Conservation (phyloP, 1,284 basidiomycete species). For the Pholiota adiposa region DNA sequence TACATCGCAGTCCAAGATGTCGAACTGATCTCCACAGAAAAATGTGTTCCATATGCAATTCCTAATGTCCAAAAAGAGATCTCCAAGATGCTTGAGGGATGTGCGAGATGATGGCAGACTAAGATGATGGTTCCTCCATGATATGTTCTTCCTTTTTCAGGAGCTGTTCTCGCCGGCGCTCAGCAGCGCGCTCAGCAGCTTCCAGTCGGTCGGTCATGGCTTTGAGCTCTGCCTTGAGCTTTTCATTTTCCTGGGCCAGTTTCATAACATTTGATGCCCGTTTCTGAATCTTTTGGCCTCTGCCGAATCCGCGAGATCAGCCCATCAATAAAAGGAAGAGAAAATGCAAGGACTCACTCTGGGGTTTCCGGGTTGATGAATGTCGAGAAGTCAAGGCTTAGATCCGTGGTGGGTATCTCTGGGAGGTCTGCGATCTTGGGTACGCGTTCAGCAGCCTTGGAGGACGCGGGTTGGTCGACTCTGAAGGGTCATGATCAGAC, state of each 20-base stretch:
- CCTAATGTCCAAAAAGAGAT: conserved; percentile 8
- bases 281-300: conserved; percentile 68
- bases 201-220: conserved; percentile 77
- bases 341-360: conserved; percentile 37
- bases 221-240: conserved; percentile 71
- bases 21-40: conserved; percentile 1
- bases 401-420: conserved; percentile 57
- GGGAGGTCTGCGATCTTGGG: conserved; percentile 40
- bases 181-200: conserved; percentile 49
- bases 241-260: conserved; percentile 77
- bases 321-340: not conserved
- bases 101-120: conserved; percentile 2
- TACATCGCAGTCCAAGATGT: conserved; percentile 7
- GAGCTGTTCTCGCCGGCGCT: conserved; percentile 64
- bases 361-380: conserved; percentile 35
- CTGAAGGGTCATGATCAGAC: conserved; percentile 28
- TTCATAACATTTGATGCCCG: conserved; percentile 77
- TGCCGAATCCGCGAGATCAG: conserved; percentile 32
- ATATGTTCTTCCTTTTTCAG: conserved; percentile 44
- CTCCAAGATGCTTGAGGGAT: not conserved
- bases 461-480: conserved; percentile 6
- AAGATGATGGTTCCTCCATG: conserved; percentile 36
- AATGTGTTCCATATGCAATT: conserved; percentile 1
- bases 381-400: conserved; percentile 53
- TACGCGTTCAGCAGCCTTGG: conserved; percentile 6